These are phyloP conservation scores for Xenosphaeropsis pyriputrescens DNA, from an alignment of 2,329 filamentous ascomycete species.

Conservation along the genomic window DNA sequence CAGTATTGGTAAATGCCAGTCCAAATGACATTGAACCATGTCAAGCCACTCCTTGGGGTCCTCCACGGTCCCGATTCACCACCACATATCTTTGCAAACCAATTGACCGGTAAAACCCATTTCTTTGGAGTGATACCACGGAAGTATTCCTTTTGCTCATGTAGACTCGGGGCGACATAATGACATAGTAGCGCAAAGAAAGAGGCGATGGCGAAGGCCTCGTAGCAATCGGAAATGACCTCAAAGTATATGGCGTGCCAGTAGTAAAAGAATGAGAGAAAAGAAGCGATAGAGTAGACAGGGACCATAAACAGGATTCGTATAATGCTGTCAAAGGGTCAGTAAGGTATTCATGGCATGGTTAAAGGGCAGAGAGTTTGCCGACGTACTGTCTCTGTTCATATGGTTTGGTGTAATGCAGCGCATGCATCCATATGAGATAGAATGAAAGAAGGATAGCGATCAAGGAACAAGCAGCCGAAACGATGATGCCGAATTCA, in stretches of 20 bases:
- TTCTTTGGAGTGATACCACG: constrained; percentile 49
- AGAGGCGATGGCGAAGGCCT: constrained; percentile 75
- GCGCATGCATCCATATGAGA: constrained; percentile 41
- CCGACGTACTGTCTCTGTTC: constrained; percentile 39
- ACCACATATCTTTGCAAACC: constrained; percentile 56
- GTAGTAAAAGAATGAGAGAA: constrained; percentile 62
- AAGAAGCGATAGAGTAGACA: constrained; percentile 61
- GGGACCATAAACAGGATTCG: constrained; percentile 83
- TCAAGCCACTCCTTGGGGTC: constrained; percentile 66
- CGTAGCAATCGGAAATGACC: constrained; percentile 72
- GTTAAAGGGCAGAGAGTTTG: constrained; percentile 1
- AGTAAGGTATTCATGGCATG: not conserved
- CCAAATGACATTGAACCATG: constrained; percentile 85
- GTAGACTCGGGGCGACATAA: constrained; percentile 64
- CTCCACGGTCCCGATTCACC: constrained; percentile 55
- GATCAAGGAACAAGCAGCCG: constrained; percentile 30
- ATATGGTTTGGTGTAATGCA: constrained; percentile 42
- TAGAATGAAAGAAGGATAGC: constrained; percentile 37
- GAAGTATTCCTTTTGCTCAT: constrained; percentile 74
- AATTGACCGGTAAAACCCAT: constrained; percentile 64
- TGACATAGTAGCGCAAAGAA: constrained; percentile 77
- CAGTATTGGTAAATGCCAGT: constrained; percentile 76
- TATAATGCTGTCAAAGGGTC: constrained; percentile 45
- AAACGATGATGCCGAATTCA: constrained; percentile 34
- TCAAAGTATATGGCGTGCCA: constrained; percentile 68